Conservation (phyloP, 805 yeast species). For the Wickerhamiella domercqiae region DNA sequence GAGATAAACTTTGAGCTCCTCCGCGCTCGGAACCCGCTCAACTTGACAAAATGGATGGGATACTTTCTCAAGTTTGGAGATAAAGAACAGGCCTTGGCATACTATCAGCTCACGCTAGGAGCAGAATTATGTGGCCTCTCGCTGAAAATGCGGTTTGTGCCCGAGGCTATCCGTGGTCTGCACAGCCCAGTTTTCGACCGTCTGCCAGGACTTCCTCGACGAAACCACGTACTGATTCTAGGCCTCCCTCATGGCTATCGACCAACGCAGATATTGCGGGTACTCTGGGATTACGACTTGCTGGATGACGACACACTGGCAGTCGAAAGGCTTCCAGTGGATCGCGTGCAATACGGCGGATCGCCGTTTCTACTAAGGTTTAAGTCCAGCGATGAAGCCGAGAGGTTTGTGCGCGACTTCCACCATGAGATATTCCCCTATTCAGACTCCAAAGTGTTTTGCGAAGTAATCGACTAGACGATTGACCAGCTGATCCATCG, state of each 20-base stretch:
- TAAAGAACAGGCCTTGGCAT: slow-evolving; percentile 35
- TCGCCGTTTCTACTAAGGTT: slow-evolving; percentile 22
- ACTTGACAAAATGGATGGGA: slow-evolving; percentile 31
- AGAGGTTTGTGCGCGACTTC: slow-evolving; percentile 20
- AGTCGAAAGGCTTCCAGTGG: slow-evolving; percentile 21
- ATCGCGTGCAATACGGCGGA: slow-evolving; percentile 21
- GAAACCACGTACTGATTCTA: slow-evolving; percentile 19
- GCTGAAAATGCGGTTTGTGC: slow-evolving; percentile 33
- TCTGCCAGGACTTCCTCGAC: slow-evolving; percentile 16
- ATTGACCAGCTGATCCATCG: neutral
- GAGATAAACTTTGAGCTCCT: slow-evolving; percentile 27
- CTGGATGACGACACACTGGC: slow-evolving; percentile 21
- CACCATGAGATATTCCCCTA: slow-evolving; percentile 19
- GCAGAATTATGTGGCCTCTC: slow-evolving; percentile 37
- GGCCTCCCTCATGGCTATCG: slow-evolving; percentile 21
- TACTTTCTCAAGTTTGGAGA: slow-evolving; percentile 40
- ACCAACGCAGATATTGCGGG: slow-evolving; percentile 15
- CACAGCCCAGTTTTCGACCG: slow-evolving; percentile 18
- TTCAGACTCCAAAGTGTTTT: slow-evolving; percentile 17
- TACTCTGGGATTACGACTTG: slow-evolving; percentile 23
- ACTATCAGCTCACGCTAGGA: slow-evolving; percentile 34
- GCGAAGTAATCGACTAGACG: slow-evolving; percentile 22
- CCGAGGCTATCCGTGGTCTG: slow-evolving; percentile 18
- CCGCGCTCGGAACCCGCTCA: slow-evolving; percentile 35
- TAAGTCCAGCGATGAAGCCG: slow-evolving; percentile 20